Evolutionary conservation across 176 grass and related monocot species (phyloP), one percentile per base, ranked within the genome.

Genomic region (Cocos nucifera): DNA sequence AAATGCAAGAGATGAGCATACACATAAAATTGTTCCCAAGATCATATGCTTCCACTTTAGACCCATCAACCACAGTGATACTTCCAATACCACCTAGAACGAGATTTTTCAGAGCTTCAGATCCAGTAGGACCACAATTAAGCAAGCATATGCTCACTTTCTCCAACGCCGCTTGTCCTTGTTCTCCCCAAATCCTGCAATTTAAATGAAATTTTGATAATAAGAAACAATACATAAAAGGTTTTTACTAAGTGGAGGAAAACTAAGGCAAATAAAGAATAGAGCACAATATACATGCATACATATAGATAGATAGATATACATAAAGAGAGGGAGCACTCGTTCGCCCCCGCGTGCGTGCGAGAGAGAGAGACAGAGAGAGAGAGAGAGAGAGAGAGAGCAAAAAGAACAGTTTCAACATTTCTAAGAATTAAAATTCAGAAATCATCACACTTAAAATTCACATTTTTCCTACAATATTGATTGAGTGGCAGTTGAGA

Each of bases 11-110:
- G 25, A 44, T 67, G 30, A 77, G 61, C 22, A 71, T 85, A 97
- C 92, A 60, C 52, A 97, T 57, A 69, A 97, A 97, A n/a, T 97
- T 91, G 58, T 97, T 91, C 59, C 92, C 92, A 17, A 97, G 73
- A 73, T 97, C 87, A 53, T 64, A 63, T 19, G 51, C 64, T 75
- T 91, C 78, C 3, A 91, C 84, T 88, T 85, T 97, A 44, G 72
- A 78, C n/a, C 76, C 87, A 75, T 97, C 92, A 56, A 90, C 80
- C 19, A 97, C 75, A 57, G 85, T 95, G 20, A 89, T 65, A 70
- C 85, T 80, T 53, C 89, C 85, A 71, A 85, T 85, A 53, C 89
- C 89, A 71, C 85, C 85, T 57, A 95, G 85, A 55, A 88, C 89
- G 19, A 95, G 85, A 71, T 95, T 95, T 72, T 95, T 95, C 64